Evolutionary conservation across 2,329 filamentous ascomycete genomes (phyloP), one percentile per base, ranked within the genome.

Genomic region (Cercospora janseana): DNA sequence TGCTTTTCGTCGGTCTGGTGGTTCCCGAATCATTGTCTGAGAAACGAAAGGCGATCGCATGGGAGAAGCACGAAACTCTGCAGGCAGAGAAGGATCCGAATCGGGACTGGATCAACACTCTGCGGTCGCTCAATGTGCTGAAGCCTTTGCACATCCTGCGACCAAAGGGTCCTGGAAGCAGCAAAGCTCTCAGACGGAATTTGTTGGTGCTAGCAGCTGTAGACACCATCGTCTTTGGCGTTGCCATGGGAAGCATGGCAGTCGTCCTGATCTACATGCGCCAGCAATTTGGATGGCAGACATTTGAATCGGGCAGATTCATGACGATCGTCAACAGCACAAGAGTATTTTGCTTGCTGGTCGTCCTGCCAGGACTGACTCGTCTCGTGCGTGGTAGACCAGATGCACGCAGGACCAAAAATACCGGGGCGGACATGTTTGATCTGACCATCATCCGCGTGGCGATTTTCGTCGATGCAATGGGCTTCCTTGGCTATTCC

Each of bases 11-110:
- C 21, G 66, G 79, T 4, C 75, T 93, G 37, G 60, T 87, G 23
- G 78, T 95, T 2, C 93, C 93, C 0, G 93, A 98, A 65, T 96
- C 91, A 0, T 71, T 97, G 0, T 87, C 87, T 6, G 80, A 81
- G 64, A 80, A 81, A 51, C 82, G 87, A 4, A 89, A 92, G 67
- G 65, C 78, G 21, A 69, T 77, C 3, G 90, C 90, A 0, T 80
- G 82, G 9, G 83, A 89, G 51, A 88, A 86, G 63, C 77, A 87
- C 62, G 71, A 73, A n/a, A 28, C 35, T 9, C 66, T 71, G 34
- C 57, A 68, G 3, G 63, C 66, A 5, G 60, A 65, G 15, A 54
- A 58, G 28, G 67, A 67, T 26, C 67, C 63, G 4, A 61, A 67
- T 3, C 66, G 70, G 1, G 66, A 74, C 46, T 75, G 69, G 70